Evolutionary conservation across 2,329 filamentous ascomycete species (phyloP).

Genomic region (Venturia pyrina): DNA sequence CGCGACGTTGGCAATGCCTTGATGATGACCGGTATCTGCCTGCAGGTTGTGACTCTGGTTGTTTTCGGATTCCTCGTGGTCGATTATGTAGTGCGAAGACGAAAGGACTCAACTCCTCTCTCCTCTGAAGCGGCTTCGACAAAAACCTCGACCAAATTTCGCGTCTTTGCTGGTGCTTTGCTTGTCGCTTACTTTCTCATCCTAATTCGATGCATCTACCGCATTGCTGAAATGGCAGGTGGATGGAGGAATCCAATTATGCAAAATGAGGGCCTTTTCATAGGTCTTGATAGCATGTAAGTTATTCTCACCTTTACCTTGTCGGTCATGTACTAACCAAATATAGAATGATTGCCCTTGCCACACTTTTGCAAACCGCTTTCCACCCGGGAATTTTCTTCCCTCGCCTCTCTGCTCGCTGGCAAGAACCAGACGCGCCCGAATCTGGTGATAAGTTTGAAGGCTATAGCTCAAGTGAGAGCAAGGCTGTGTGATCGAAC

Average conservation of each 20-base stretch:
- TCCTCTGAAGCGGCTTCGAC: slow-evolving; percentile 12
- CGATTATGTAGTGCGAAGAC: slow-evolving; percentile 17
- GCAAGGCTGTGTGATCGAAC: not conserved
- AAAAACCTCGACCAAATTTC: slow-evolving; percentile 16
- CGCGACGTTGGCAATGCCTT: slow-evolving; percentile 21
- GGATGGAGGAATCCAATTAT: slow-evolving; percentile 56
- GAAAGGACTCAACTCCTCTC: slow-evolving; percentile 12
- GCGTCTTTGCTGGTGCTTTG: slow-evolving; percentile 17
- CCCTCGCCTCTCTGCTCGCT: not conserved
- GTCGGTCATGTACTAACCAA: not conserved
- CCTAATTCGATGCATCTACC: slow-evolving; percentile 26
- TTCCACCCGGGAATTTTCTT: slow-evolving; percentile 1
- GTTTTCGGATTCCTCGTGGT: slow-evolving; percentile 21
- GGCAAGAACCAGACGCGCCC: not conserved
- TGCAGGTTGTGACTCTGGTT: slow-evolving; percentile 28
- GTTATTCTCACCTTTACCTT: slow-evolving; percentile 12
- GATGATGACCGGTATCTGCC: slow-evolving; percentile 31
- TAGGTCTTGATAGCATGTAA: slow-evolving; percentile 47
- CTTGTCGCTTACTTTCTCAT: slow-evolving; percentile 13
- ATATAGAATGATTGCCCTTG: not conserved
- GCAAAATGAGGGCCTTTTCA: slow-evolving; percentile 51
- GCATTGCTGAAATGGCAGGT: slow-evolving; percentile 53
- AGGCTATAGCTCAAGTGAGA: not conserved
- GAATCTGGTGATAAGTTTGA: not conserved
- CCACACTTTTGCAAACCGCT: not conserved